phyloP scores from a whole-genome alignment of 805 yeast species.

The Spathaspora gorwiae region DNA sequence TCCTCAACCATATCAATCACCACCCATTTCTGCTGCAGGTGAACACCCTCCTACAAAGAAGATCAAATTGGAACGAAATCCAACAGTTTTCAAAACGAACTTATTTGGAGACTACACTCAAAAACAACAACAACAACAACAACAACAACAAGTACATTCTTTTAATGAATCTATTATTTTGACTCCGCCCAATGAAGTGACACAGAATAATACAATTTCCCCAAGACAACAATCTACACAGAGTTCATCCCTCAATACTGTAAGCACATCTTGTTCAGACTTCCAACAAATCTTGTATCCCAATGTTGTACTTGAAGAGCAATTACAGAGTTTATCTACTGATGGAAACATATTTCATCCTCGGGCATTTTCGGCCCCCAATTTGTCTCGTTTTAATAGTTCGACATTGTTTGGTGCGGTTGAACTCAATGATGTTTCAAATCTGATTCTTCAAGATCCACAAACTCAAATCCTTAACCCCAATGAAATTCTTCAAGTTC shows the following conservation, averaged over 20 bases:
- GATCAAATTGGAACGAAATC: background rate
- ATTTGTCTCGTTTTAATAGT: background rate
- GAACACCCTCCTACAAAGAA: background rate
- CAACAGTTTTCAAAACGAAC: background rate
- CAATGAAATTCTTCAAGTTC: background rate
- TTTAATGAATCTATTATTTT: background rate
- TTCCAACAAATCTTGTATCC: background rate
- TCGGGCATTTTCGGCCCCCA: constrained; percentile 1
- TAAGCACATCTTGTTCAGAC: background rate
- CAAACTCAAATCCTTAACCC: background rate
- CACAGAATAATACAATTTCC: background rate
- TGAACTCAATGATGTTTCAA: background rate
- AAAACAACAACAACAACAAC: background rate
- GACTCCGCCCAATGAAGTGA: background rate
- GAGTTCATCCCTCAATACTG: background rate
- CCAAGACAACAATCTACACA: background rate
- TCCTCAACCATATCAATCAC: background rate
- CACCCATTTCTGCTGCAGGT: background rate
- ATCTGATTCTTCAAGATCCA: background rate
- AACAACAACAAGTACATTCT: background rate
- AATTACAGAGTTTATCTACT: background rate
- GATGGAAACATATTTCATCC: background rate
- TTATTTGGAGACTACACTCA: background rate
- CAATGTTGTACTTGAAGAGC: background rate
- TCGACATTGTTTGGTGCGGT: background rate